A percentile compares a stretch with the other conserved stretches of the same genome.
phyloP scores from a whole-genome alignment of 2,329 filamentous ascomycete genomes.

The Stagonosporopsis vannaccii region DNA sequence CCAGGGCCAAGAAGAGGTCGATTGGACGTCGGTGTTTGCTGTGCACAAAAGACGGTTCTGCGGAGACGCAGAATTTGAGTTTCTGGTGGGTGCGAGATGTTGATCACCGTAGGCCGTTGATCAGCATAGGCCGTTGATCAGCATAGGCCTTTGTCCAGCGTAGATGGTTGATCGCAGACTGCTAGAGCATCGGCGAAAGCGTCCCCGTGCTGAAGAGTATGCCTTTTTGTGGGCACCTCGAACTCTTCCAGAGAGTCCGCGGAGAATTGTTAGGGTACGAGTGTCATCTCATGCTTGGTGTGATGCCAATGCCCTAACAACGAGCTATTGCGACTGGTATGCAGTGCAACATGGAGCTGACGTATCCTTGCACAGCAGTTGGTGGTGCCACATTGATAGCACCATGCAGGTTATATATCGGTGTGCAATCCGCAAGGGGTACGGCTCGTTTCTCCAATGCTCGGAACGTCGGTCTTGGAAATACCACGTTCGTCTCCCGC shows the following conservation, averaged over 20 bases:
- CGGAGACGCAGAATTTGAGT: slow-evolving; percentile 1
- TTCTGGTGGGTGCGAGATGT: background rate
- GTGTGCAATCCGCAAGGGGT: background rate
- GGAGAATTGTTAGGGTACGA: background rate
- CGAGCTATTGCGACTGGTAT: slow-evolving; percentile 1
- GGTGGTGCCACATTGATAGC: slow-evolving; percentile 11
- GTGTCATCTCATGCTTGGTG: background rate
- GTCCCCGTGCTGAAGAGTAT: slow-evolving; percentile 7
- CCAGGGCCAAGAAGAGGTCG: background rate
- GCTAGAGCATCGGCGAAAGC: background rate
- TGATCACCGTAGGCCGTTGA: background rate
- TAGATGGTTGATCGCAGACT: background rate
- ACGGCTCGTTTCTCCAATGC: background rate
- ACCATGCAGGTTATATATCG: slow-evolving; percentile 3
- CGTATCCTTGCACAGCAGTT: background rate
- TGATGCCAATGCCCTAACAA: slow-evolving; percentile 8
- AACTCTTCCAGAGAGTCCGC: slow-evolving; percentile 7
- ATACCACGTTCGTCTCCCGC: background rate
- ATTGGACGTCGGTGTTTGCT: slow-evolving; percentile 4
- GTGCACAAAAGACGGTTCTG: background rate
- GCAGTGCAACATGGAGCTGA: slow-evolving; percentile 13
- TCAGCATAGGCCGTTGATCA: background rate
- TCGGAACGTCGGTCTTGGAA: background rate
- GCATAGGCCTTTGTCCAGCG: background rate
- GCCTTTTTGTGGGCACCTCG: slow-evolving; percentile 5